A percentile compares a stretch with the other conserved stretches of the same genome.
Evolutionary conservation across 2,329 filamentous ascomycete genomes (phyloP).

Genomic region (Lachnum nothofagi): DNA sequence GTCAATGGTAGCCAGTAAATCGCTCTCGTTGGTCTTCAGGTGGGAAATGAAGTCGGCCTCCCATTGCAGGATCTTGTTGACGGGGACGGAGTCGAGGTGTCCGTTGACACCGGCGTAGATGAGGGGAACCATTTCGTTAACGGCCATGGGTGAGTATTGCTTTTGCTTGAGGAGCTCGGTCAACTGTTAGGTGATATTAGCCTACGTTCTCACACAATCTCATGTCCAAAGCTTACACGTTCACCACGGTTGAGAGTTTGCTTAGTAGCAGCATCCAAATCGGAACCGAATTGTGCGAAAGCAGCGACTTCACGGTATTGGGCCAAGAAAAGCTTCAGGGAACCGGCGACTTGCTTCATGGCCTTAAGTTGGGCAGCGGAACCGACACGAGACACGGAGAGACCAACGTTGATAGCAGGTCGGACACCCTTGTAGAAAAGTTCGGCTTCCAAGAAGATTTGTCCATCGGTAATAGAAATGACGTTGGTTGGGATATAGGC

Average conservation of each 20-base stretch:
- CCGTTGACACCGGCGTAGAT: conserved; percentile 99
- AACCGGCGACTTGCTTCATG: conserved; percentile 99
- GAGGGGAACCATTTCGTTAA: conserved; percentile 99
- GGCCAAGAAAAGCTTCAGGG: conserved; percentile 99
- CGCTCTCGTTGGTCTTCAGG: conserved; percentile 84
- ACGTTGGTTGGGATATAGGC: conserved; percentile 99
- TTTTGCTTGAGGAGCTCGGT: conserved; percentile 99
- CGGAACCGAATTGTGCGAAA: conserved; percentile 99
- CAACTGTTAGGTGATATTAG: conserved; percentile 45
- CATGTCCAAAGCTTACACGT: conserved; percentile 59
- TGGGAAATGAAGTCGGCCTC: conserved; percentile 91
- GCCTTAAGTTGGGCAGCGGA: conserved; percentile 99
- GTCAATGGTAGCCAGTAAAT: conserved; percentile 79
- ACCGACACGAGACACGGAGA: conserved; percentile 99
- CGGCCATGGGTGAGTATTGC: conserved; percentile 97
- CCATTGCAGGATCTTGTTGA: conserved; percentile 87
- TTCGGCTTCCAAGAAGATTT: conserved; percentile 99
- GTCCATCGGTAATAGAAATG: conserved; percentile 99
- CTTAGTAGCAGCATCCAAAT: conserved; percentile 98
- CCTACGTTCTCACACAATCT: conserved; percentile 10
- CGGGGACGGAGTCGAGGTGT: conserved; percentile 81
- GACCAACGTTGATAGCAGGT: conserved; percentile 99
- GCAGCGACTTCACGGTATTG: conserved; percentile 99
- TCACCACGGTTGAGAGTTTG: conserved; percentile 98
- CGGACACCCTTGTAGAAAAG: conserved; percentile 99